Conservation (phyloP, 306 rosid species). For the Begonia fuchsioides region DNA sequence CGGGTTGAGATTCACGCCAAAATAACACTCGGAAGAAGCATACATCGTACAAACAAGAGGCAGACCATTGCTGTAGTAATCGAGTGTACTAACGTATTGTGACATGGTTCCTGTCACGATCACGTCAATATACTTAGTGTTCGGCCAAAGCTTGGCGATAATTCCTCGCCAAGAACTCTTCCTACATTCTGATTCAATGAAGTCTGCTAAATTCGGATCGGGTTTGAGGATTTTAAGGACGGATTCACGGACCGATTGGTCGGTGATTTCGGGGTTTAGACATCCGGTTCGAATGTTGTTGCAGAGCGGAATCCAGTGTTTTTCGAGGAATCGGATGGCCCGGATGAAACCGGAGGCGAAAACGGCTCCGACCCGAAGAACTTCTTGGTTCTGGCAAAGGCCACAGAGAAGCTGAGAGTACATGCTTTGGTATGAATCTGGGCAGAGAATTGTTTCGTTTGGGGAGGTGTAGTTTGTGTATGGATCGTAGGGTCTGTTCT, state of each 20-base stretch:
- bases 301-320: conserved; percentile 11
- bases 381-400: conserved; percentile 3
- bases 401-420: conserved; percentile 11
- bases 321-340: conserved; percentile 12
- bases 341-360: conserved; percentile 15
- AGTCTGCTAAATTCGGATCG: conserved; percentile 4
- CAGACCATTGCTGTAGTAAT: conserved; percentile 11
- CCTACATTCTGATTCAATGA: background rate
- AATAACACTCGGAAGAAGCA: conserved; percentile 16
- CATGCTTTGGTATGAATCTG: conserved; percentile 14
- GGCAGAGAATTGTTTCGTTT: conserved; percentile 11
- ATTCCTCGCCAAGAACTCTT: conserved; percentile 9
- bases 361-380: conserved; percentile 12
- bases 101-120: conserved; percentile 14
- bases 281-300: conserved; percentile 7
- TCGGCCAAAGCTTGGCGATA: conserved; percentile 7
- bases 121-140: conserved; percentile 11
- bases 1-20: conserved; percentile 11
- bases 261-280: conserved; percentile 4
- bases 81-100: conserved; percentile 11
- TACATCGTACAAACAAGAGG: conserved; percentile 14
- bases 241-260: conserved; percentile 3
- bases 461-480: conserved; percentile 16
- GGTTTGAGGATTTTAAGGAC: conserved; percentile 3
- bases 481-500: conserved; percentile 9